A percentile compares a stretch with the other conserved stretches of the same genome.
Conservation (phyloP, 768 basidiomycete genomes). For the Multifurca ochricompacta region DNA sequence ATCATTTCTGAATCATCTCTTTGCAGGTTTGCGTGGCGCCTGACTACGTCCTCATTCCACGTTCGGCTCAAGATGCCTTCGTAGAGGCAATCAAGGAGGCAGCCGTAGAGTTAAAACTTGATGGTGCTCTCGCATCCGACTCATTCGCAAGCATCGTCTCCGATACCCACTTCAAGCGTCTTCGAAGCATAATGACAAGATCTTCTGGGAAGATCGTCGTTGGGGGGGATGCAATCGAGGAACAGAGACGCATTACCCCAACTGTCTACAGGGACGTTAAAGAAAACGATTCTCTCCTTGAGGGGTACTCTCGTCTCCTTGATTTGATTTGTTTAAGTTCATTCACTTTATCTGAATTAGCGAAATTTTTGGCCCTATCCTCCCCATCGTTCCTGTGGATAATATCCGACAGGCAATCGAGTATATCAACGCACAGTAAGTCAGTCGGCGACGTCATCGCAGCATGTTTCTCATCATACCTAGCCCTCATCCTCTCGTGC, state of each 20-base stretch:
- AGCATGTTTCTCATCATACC: background rate
- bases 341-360: conserved; percentile 28
- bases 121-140: conserved; percentile 38
- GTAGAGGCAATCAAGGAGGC: conserved; percentile 37
- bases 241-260: conserved; percentile 42
- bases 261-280: conserved; percentile 51
- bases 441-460: background rate
- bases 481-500: conserved; percentile 16
- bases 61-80: conserved; percentile 39
- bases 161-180: conserved; percentile 43
- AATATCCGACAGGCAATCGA: conserved; percentile 46
- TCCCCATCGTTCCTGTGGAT: conserved; percentile 56
- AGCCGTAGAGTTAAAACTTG: conserved; percentile 44
- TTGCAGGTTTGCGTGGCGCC: conserved; percentile 36
- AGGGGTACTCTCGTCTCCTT: conserved; percentile 36
- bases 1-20: background rate
- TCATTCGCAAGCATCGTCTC: conserved; percentile 48
- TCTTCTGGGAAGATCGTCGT: conserved; percentile 52
- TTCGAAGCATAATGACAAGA: conserved; percentile 41
- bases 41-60: conserved; percentile 39
- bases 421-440: conserved; percentile 46
- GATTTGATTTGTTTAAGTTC: background rate
- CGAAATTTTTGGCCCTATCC: conserved; percentile 67
- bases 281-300: conserved; percentile 49
- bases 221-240: conserved; percentile 40